Evolutionary conservation across 2,329 filamentous ascomycete species (phyloP), one percentile per base, ranked within the genome.

Genomic region (Pleoardoris graminearum): DNA sequence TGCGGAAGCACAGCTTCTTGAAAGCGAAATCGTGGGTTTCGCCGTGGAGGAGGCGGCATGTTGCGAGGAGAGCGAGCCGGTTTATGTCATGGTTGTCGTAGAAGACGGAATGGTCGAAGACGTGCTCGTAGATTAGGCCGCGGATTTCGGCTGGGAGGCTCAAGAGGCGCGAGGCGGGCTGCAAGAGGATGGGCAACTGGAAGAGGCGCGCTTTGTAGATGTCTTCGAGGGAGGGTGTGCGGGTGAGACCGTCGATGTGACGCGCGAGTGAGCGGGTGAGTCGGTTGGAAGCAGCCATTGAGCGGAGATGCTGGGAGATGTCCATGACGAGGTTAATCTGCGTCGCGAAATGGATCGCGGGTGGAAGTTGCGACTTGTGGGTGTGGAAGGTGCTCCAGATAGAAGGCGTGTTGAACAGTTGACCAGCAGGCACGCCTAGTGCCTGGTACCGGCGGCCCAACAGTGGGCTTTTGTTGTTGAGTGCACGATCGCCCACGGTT

Each of bases 1-100:
- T 16, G 17, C 33, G 42, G 36, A 50, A 50, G 12, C 42, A 6
- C 10, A 29, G 29, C 3, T n/a, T 21, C 10, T 43, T 14, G 33
- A 53, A 32, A 1, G 48, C 53, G 2, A 32, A 5, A 8, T 17
- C 11, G 30, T 53, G 23, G 23, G 50, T 41, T 43, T 56, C 50
- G 10, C 42, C 39, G 46, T 56, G 39, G 23, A 53, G 36, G 21
- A 46, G 41, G 7, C 50, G 53, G 36, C 53, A 56, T 19, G 50
- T 53, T 17, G 33, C 32, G 4, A 52, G 35, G 2, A 55, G 29
- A 1, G 48, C 38, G 12, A 55, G 35, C 11, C 30, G 43, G 6
- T 5, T 7, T 12, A 22, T 12, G 14, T 8, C 17, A 8, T 30
- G 29, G 19, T 19, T 37, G 22, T 22, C 6, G 5, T 17, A 8